Evolutionary conservation across 805 yeast genomes (phyloP), one percentile per base, ranked within the genome.

Genomic region (Suhomyces sp.): DNA sequence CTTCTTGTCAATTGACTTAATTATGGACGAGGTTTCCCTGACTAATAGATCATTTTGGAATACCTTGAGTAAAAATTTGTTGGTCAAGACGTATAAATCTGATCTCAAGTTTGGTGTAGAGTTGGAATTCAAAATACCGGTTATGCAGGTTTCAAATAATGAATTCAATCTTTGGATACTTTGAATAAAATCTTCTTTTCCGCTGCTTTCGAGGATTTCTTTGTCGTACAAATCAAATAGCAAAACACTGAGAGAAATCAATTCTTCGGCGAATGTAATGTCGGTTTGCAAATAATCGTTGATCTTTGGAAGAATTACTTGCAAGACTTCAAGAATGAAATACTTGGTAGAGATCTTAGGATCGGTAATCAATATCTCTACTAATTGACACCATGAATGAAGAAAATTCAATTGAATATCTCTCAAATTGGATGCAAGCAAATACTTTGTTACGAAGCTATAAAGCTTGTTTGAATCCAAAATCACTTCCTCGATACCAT

Each of bases 331-430:
- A 17, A 90, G 69, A 50, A 90, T 83, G 61, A 93, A 87, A 38
- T 82, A 79, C 44, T 57, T 54, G 0, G 83, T 74, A 6, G 73
- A 67, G 51, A 84, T 68, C n/a, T 72, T 72, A 8, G 83, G 84
- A 66, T 86, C 91, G 4, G 83, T 76, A 4, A 89, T 83, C 45
- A 90, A 69, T 3, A 90, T 83, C 56, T 90, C 90, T 23, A 90
- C 84, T 48, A 92, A 68, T 58, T 85, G 86, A 22, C 86, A 85
- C 98, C 98, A 93, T 0, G 96, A 81, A 62, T 86, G 90, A 27
- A 93, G 70, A 53, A 86, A 82, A 12, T 78, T 70, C 46, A 87
- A 70, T 55, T 87, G 94, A 7, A 76, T 72, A 1, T 75, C 66
- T 55, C 77, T 77, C 58, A 83, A 78, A 40, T 76, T 74, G 44